These are phyloP conservation scores for Paramarasmius palmivorus DNA, from an alignment of 1,284 basidiomycete species.

Conservation along the genomic window DNA sequence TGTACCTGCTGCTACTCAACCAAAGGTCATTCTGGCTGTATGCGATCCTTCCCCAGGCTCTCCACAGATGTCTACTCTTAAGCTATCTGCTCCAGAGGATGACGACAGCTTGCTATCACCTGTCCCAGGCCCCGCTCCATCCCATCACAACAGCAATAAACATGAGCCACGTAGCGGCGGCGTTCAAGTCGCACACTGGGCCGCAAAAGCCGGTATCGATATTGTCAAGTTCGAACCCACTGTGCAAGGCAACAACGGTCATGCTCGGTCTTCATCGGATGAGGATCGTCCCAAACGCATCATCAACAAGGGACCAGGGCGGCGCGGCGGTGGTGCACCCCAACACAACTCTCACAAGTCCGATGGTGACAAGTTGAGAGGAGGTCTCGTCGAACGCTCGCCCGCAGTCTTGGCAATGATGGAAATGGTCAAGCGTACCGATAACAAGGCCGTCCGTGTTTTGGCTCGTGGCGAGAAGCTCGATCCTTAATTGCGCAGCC, in stretches of 20 bases:
- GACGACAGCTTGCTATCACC: constrained; percentile 40
- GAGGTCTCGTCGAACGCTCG: constrained; percentile 65
- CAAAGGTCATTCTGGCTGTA: constrained; percentile 63
- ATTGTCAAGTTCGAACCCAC: constrained; percentile 56
- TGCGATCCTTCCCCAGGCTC: constrained; percentile 35
- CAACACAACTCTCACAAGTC: constrained; percentile 6
- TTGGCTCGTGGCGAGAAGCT: constrained; percentile 80
- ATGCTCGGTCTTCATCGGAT: constrained; percentile 13
- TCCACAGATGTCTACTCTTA: constrained; percentile 31
- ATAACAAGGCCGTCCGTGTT: constrained; percentile 68
- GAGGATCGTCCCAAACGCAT: constrained; percentile 16
- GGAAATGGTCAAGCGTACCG: constrained; percentile 66
- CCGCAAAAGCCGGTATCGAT: constrained; percentile 56
- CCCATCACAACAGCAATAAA: constrained; percentile 49
- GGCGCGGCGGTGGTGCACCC: constrained; percentile 22
- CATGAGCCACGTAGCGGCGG: constrained; percentile 67
- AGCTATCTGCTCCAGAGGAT: constrained; percentile 31
- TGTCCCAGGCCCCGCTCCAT: constrained; percentile 65
- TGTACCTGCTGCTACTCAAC: constrained; percentile 19
- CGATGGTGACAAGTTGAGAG: constrained; percentile 18
- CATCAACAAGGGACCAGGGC: constrained; percentile 12
- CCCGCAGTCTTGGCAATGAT: constrained; percentile 74
- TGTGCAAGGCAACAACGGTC: neutral
- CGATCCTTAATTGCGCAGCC: constrained; percentile 37
- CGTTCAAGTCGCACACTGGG: constrained; percentile 65